phyloP scores from a whole-genome alignment of 176 grass and related monocot genomes.

The Zizania latifolia region DNA sequence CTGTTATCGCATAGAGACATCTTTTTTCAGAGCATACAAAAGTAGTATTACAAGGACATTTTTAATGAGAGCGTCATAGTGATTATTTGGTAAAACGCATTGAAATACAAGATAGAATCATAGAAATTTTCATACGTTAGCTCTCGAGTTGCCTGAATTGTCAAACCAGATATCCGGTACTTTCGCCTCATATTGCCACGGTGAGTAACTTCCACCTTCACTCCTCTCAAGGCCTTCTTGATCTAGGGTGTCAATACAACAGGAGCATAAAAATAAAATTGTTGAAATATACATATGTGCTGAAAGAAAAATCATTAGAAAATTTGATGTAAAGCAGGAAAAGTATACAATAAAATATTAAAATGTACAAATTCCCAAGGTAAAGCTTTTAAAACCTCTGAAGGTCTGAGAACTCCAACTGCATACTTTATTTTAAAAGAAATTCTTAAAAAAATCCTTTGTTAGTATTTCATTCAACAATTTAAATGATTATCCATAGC shows the following conservation, averaged over 20 bases:
- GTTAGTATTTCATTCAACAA: background rate
- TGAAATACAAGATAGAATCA: background rate
- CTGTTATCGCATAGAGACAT: slow-evolving; percentile 31
- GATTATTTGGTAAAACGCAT: background rate
- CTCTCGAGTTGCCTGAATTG: slow-evolving; percentile 77
- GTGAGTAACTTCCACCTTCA: slow-evolving; percentile 87
- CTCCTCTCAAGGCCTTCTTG: slow-evolving; percentile 77
- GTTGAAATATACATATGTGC: background rate
- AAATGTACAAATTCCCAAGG: background rate
- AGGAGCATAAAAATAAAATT: slow-evolving; percentile 5
- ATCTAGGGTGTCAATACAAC: slow-evolving; percentile 35
- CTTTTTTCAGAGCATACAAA: background rate
- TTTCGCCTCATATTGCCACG: slow-evolving; percentile 86
- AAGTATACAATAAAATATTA: background rate
- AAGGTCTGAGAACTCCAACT: background rate
- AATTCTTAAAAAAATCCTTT: background rate
- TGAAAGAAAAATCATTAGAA: background rate
- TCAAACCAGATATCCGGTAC: slow-evolving; percentile 73
- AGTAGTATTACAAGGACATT: background rate
- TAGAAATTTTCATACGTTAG: slow-evolving; percentile 48
- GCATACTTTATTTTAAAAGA: background rate
- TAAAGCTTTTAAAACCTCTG: background rate
- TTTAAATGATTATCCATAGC: background rate
- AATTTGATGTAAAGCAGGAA: background rate
- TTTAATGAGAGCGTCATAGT: background rate